Conservation (phyloP, 1,284 basidiomycete genomes). For the Rhodotorula sp. region DNA sequence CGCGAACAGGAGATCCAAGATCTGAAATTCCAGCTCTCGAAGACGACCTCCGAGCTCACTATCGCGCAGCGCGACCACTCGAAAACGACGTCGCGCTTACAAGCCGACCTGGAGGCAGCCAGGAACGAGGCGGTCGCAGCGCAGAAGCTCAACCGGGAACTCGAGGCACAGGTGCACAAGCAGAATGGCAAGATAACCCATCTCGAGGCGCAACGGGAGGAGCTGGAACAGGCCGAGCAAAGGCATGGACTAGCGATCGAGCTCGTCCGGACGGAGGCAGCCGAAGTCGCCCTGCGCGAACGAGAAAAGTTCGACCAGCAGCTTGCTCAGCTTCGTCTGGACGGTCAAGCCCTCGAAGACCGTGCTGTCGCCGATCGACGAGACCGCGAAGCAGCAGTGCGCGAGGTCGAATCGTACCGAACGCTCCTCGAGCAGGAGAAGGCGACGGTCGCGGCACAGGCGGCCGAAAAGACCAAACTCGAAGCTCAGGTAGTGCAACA, state of each 20-base stretch:
- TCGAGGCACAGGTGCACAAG: slow-evolving; percentile 20
- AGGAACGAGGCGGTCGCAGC: slow-evolving; percentile 27
- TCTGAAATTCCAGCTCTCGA: slow-evolving; percentile 28
- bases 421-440: slow-evolving; percentile 52
- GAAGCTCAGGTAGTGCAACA: slow-evolving; percentile 71
- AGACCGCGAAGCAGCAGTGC: slow-evolving; percentile 69
- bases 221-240: slow-evolving; percentile 40
- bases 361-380: slow-evolving; percentile 76
- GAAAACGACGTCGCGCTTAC: slow-evolving; percentile 13
- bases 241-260: slow-evolving; percentile 61
- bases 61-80: slow-evolving; percentile 36
- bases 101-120: slow-evolving; percentile 26
- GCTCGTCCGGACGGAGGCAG: slow-evolving; percentile 69
- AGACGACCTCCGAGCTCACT: slow-evolving; percentile 34
- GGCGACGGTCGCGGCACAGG: slow-evolving; percentile 16
- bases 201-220: slow-evolving; percentile 22
- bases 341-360: slow-evolving; percentile 83
- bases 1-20: slow-evolving; percentile 32
- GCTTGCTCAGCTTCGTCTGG: slow-evolving; percentile 66
- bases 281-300: slow-evolving; percentile 52
- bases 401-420: slow-evolving; percentile 66
- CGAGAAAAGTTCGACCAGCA: slow-evolving; percentile 71
- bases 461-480: slow-evolving; percentile 47
- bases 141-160: slow-evolving; percentile 27
- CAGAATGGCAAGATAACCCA: slow-evolving; percentile 5